Evolutionary conservation across 2,329 filamentous ascomycete genomes (phyloP), one percentile per base, ranked within the genome.

Genomic region (Lasiodiplodia gonubiensis): DNA sequence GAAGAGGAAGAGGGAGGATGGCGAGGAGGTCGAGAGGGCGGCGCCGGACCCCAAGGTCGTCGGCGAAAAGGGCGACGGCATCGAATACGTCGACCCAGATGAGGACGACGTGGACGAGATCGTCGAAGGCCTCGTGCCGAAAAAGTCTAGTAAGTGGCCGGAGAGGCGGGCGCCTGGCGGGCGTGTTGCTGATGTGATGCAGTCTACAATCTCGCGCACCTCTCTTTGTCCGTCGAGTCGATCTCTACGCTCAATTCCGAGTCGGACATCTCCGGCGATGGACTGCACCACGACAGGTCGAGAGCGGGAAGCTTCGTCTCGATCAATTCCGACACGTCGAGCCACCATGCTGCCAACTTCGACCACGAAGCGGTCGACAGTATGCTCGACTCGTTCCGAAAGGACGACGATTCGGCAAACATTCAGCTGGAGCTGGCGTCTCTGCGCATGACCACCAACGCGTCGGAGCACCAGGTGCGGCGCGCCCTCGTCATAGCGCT

Each of bases 341-440:
- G 79, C 70, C 74, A 76, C 69, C 77, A 80, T 61, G 82, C 85
- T 25, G 84, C 86, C 68, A 84, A 89, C 68, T 98, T 98, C 85
- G 92, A 97, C 77, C 86, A 90, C 69, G 94, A 97, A 74, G 94
- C 94, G 30, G 92, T 94, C 3, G 85, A 89, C 70, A 94, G 92
- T 69, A 86, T 98, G n/a, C 86, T 94, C 69, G 94, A 97, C 74
- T 92, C 93, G 27, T 85, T 98, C 51, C 90, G 91, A 63, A 86
- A 88, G 69, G 90, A 89, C 25, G 83, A 88, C 60, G 86, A 88
- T 16, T 87, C 89, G 12, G 92, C 96, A 76, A 95, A 97, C 70
- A 94, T 97, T 74, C 93, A 94, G 77, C 87, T 98, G 39, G 95
- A 99, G 77, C 91, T 99, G 70, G 97, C 94, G 83, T 92, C 93